Evolutionary conservation across 2,329 filamentous ascomycete genomes (phyloP).

Genomic region (Calonectria pauciramosa): DNA sequence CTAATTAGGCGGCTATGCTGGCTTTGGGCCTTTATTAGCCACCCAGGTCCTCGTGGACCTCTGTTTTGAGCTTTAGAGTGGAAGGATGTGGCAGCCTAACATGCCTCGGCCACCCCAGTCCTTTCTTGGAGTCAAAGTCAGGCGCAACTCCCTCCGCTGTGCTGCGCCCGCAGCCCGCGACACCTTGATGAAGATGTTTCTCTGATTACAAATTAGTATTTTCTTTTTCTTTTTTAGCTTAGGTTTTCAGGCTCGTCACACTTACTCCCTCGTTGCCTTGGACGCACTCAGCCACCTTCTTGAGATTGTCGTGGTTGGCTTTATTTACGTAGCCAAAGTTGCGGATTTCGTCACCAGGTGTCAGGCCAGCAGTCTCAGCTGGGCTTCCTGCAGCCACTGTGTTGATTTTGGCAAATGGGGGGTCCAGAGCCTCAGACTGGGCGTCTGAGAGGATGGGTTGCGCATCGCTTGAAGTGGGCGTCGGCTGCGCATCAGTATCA

Average conservation of each 20-base stretch:
- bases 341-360: conserved; percentile 83
- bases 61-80: conserved; percentile 66
- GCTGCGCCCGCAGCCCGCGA: conserved; percentile 62
- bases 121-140: conserved; percentile 81
- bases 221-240: background rate
- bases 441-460: conserved; percentile 51
- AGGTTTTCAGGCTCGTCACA: conserved; percentile 39
- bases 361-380: conserved; percentile 85
- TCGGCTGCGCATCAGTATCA: conserved; percentile 56
- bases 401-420: conserved; percentile 89
- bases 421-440: conserved; percentile 42
- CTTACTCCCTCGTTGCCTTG: conserved; percentile 90
- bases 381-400: conserved; percentile 84
- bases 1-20: background rate
- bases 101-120: conserved; percentile 93
- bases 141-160: conserved; percentile 69
- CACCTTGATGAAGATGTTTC: conserved; percentile 77
- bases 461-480: conserved; percentile 37
- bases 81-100: conserved; percentile 91
- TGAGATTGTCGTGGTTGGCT: conserved; percentile 87
- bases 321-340: conserved; percentile 88
- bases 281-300: conserved; percentile 89
- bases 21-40: background rate
- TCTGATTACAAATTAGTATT: conserved; percentile 62
- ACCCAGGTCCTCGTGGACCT: background rate